Evolutionary conservation across 2,329 filamentous ascomycete genomes (phyloP).

Genomic region (Penicillium hordei): DNA sequence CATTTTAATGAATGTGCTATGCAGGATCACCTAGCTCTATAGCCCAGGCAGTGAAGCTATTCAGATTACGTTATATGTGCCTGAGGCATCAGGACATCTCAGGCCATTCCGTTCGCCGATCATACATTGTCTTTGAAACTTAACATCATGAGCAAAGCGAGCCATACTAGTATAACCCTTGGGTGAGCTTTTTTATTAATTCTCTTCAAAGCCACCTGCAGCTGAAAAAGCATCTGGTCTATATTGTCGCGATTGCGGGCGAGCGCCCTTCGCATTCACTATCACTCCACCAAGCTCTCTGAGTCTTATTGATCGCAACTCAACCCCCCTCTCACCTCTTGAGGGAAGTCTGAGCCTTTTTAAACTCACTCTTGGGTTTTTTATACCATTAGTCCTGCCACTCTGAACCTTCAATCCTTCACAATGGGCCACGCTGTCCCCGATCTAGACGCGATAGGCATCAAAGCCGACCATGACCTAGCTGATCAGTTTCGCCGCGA

Average conservation of each 20-base stretch:
- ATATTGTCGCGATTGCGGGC: conserved; percentile 5
- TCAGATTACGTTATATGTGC: conserved; percentile 10
- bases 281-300: conserved; percentile 14
- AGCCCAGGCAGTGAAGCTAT: background rate
- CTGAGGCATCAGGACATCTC: conserved; percentile 22
- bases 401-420: background rate
- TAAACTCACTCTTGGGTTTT: background rate
- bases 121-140: conserved; percentile 13
- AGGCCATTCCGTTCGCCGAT: conserved; percentile 13
- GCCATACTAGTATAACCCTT: conserved; percentile 1
- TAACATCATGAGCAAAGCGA: conserved; percentile 6
- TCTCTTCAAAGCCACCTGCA: background rate
- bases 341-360: background rate
- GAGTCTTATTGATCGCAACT: conserved; percentile 8
- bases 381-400: background rate
- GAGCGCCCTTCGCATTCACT: conserved; percentile 3
- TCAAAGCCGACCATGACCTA: conserved; percentile 63
- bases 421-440: conserved; percentile 43
- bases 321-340: conserved; percentile 1
- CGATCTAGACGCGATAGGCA: conserved; percentile 51
- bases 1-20: background rate
- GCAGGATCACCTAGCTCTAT: background rate
- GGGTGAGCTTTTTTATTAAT: background rate
- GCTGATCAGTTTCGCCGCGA: conserved; percentile 65
- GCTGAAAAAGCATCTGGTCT: background rate